These are phyloP conservation scores for Arthrobotrys sinensis DNA, from an alignment of 2,329 filamentous ascomycete genomes.

Conservation along the genomic window DNA sequence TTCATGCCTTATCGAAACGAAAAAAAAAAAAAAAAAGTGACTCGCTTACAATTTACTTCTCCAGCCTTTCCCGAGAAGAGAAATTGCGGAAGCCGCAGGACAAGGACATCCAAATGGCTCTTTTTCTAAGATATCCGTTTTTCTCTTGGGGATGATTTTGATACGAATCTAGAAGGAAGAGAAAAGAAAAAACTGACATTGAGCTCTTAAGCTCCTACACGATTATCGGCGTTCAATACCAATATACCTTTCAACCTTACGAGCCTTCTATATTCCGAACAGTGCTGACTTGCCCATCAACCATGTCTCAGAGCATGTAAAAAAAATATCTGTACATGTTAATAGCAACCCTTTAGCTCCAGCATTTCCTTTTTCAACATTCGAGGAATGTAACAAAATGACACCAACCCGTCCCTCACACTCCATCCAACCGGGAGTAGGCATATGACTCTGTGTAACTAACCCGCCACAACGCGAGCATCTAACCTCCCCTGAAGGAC, in stretches of 20 bases:
- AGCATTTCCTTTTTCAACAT: neutral
- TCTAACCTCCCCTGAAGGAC: no score
- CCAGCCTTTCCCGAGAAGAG: slow-evolving; percentile 24
- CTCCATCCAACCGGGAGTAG: no score
- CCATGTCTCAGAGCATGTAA: neutral
- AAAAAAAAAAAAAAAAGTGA: neutral
- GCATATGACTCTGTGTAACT: no score
- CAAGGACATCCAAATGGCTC: neutral
- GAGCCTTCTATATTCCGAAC: slow-evolving; percentile 17
- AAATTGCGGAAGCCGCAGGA: slow-evolving; percentile 29
- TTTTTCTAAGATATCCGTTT: no score
- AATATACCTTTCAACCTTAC: neutral
- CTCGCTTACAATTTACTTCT: slow-evolving; percentile 58
- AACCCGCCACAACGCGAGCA: no score
- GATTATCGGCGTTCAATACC: neutral
- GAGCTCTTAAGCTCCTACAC: slow-evolving; percentile 10
- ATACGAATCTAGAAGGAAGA: slow-evolving; percentile 37
- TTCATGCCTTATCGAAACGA: slow-evolving; percentile 48
- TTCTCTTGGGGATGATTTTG: slow-evolving; percentile 9
- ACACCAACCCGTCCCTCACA: no score
- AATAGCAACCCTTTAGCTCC: neutral
- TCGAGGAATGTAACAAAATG: no score
- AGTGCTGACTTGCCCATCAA: neutral
- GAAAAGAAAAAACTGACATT: slow-evolving; percentile 3
- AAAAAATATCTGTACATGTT: neutral